Evolutionary conservation across 139 green algal genomes (phyloP), one percentile per base, ranked within the genome.

Genomic region (Penium margaritaceum): DNA sequence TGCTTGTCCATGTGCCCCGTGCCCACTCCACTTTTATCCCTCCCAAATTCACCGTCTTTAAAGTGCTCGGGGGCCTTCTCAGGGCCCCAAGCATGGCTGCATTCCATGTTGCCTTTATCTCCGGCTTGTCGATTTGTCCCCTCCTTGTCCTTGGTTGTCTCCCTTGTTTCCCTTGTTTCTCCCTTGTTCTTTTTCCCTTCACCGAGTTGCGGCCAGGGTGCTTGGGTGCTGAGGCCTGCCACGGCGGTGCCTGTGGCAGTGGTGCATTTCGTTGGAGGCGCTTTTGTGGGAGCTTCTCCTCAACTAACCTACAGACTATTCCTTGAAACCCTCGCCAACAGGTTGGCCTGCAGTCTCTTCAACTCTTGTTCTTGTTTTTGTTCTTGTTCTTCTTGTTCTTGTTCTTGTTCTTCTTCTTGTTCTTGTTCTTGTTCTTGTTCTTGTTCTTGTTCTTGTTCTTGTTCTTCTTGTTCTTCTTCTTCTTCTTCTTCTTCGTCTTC

Each of bases 231-330:
- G 53, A 75, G 27, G 67, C 53, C 87, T 19, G 36, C 5, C 43
- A 58, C 41, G n/a, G 24, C 27, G 32, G n/a, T 60, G 39, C 39
- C 74, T 9, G 27, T 35, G 47, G 75, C 72, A 46, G 44, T 96
- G 7, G 84, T 95, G 12, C 88, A 96, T 69, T 96, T 97, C 76
- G 74, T 93, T 29, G 92, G 92, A 6, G 92, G 87, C 5, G 89
- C 89, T 27, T 96, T 96, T 80, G 89, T 96, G 27, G 92, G 91
- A 0, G 91, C 91, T 7, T 89, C 91, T 1, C 91, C 92, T 17
- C 90, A 96, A 83, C 72, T 93, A 27, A 81, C 85, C 0, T 94
- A 92, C 77, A 43, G 85, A 1, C 76, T 88, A 1, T 88, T 96
- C 51, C 77, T 95, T 29, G 89, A 95, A 76, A 70, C 70, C 24